Conservation (phyloP, 371 early-diverging fungal species). For the Batkoa obscura region DNA sequence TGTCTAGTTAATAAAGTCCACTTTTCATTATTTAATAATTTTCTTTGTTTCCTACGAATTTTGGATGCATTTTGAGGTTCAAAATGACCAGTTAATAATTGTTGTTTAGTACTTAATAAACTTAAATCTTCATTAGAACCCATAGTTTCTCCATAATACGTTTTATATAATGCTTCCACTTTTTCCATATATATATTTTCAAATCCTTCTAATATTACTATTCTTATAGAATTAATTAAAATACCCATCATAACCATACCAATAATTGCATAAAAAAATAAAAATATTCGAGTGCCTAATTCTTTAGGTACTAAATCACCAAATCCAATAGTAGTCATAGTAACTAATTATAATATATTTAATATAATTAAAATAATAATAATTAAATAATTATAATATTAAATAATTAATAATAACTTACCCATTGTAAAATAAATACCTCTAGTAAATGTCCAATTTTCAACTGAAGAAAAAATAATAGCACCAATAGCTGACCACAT, state of each 20-base stretch:
- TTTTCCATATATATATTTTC: slow-evolving; percentile 1
- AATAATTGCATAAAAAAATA: slow-evolving; percentile 1
- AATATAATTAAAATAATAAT: too few relatives aligned
- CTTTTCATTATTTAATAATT: background rate
- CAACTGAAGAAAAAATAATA: background rate
- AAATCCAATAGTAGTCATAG: slow-evolving; percentile 6
- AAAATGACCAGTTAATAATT: too few relatives aligned
- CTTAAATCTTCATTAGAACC: too few relatives aligned
- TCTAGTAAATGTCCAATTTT: slow-evolving; percentile 1
- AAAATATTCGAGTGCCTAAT: background rate
- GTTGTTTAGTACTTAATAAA: background rate
- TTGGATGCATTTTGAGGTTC: too few relatives aligned
- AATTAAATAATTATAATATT: too few relatives aligned
- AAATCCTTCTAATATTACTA: slow-evolving; percentile 1
- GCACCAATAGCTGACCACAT: slow-evolving; percentile 5
- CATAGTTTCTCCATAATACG: background rate
- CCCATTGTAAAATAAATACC: slow-evolving; percentile 2
- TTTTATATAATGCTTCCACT: background rate
- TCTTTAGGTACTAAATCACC: slow-evolving; percentile 2
- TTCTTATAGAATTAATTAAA: background rate
- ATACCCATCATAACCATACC: slow-evolving; percentile 6
- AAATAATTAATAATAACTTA: background rate
- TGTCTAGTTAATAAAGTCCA: background rate
- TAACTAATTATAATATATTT: too few relatives aligned
- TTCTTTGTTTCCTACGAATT: background rate